phyloP scores from a whole-genome alignment of 2,329 filamentous ascomycete genomes.

The Claviceps capensis region DNA sequence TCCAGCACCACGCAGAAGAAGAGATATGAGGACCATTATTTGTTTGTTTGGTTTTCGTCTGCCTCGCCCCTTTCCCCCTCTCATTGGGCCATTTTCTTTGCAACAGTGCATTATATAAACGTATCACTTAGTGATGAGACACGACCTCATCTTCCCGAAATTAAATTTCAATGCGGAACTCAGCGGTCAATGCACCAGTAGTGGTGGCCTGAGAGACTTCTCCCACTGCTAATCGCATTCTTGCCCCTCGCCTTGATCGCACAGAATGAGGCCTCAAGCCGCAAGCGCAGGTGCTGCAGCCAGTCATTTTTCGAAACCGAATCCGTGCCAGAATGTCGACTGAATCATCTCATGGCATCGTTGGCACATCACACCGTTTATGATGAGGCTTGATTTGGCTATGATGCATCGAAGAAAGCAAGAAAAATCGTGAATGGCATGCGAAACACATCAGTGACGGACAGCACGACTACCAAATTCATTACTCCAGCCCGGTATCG shows the following conservation, averaged over 20 bases:
- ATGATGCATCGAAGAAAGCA: too few relatives aligned
- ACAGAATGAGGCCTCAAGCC: constrained; percentile 24
- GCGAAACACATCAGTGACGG: neutral
- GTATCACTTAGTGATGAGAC: neutral
- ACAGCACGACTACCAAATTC: constrained; percentile 18
- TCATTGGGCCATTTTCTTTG: neutral
- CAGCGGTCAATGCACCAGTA: constrained; percentile 29
- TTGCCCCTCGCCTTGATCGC: constrained; percentile 35
- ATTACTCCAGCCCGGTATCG: constrained; percentile 32
- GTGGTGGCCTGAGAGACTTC: constrained; percentile 31
- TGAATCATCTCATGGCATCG: neutral
- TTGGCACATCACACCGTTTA: neutral
- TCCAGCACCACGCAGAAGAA: neutral
- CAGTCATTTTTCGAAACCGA: constrained; percentile 19
- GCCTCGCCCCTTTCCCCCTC: neutral
- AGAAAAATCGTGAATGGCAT: neutral
- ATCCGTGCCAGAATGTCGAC: neutral
- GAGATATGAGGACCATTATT: too few relatives aligned
- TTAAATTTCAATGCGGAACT: constrained; percentile 6
- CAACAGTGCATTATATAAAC: neutral
- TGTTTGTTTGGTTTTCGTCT: neutral
- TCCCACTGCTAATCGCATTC: constrained; percentile 27
- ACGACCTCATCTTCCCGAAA: neutral
- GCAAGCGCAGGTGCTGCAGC: constrained; percentile 28
- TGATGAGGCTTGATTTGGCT: too few relatives aligned